A percentile compares a stretch with the other conserved stretches of the same genome.
Conservation (phyloP, 2,329 filamentous ascomycete species). For the Fusarium pseudonygamai region DNA sequence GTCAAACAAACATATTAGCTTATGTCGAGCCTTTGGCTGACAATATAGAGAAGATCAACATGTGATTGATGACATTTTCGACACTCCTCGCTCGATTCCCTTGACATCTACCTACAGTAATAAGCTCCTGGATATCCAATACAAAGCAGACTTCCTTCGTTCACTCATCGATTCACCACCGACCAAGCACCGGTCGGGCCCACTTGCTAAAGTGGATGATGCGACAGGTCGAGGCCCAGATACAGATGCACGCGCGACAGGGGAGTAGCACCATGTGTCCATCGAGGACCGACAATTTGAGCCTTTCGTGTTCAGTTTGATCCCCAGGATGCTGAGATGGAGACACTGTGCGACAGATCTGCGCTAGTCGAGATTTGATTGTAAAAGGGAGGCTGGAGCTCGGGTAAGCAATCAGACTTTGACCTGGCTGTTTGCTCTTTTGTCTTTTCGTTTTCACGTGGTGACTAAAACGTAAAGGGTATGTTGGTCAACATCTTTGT, state of each 20-base stretch:
- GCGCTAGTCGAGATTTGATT: constrained; percentile 44
- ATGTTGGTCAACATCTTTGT: background rate
- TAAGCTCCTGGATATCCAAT: background rate
- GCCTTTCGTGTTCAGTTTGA: constrained; percentile 42
- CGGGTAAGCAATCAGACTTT: constrained; percentile 6
- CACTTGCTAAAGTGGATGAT: constrained; percentile 40
- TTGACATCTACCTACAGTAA: background rate
- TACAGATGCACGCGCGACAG: constrained; percentile 34
- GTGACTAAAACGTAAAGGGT: constrained; percentile 16
- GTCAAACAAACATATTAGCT: background rate
- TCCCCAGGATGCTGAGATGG: constrained; percentile 26
- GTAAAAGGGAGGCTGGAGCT: constrained; percentile 35
- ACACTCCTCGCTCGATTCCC: background rate
- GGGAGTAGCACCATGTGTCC: constrained; percentile 39
- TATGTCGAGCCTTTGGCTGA: background rate
- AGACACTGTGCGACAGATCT: constrained; percentile 44
- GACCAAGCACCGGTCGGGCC: constrained; percentile 14
- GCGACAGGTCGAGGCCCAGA: constrained; percentile 42
- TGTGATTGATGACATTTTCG: background rate
- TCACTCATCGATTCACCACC: constrained; percentile 17
- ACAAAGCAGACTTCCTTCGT: constrained; percentile 13
- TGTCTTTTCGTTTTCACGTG: background rate
- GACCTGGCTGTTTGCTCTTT: background rate
- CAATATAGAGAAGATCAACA: background rate
- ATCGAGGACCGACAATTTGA: constrained; percentile 26